phyloP scores from a whole-genome alignment of 1,284 basidiomycete genomes.

The Trametes sp. region DNA sequence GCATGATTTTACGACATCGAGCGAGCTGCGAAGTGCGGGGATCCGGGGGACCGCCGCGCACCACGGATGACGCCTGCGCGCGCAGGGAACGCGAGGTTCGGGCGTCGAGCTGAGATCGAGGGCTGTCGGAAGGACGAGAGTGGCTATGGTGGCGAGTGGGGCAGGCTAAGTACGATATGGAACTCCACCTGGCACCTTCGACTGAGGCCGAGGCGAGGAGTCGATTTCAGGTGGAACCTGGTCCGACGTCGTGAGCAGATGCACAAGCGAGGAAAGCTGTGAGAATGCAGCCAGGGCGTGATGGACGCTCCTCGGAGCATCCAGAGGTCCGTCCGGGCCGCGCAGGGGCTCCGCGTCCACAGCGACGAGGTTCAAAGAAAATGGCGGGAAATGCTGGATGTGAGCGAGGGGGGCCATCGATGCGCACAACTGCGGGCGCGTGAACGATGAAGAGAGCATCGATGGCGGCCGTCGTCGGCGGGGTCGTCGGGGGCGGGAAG shows the following conservation, averaged over 20 bases:
- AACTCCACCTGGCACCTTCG: background rate
- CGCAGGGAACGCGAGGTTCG: conserved; percentile 7
- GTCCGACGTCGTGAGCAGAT: conserved; percentile 2
- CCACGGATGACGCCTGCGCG: conserved; percentile 16
- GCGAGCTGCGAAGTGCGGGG: conserved; percentile 22
- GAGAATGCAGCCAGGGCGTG: conserved; percentile 10
- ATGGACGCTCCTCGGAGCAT: conserved; percentile 30
- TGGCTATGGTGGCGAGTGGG: conserved; percentile 15
- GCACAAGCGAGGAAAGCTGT: conserved; percentile 5
- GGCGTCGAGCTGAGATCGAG: background rate
- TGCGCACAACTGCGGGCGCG: too few species aligned
- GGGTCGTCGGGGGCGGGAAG: conserved; percentile 9
- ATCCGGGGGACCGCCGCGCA: conserved; percentile 10
- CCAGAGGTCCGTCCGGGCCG: conserved; percentile 23
- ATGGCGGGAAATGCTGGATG: background rate
- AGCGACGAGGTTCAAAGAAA: too few species aligned
- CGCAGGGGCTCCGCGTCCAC: background rate
- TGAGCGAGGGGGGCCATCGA: background rate
- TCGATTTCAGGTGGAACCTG: conserved; percentile 7
- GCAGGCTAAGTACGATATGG: background rate
- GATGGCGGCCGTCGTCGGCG: conserved; percentile 1
- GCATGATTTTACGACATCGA: conserved; percentile 22
- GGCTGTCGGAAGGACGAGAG: conserved; percentile 8
- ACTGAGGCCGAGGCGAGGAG: conserved; percentile 3
- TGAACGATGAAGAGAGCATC: conserved; percentile 8